Evolutionary conservation across 495 filamentous ascomycete species (phyloP).

Genomic region (Schizothecium vesticola): DNA sequence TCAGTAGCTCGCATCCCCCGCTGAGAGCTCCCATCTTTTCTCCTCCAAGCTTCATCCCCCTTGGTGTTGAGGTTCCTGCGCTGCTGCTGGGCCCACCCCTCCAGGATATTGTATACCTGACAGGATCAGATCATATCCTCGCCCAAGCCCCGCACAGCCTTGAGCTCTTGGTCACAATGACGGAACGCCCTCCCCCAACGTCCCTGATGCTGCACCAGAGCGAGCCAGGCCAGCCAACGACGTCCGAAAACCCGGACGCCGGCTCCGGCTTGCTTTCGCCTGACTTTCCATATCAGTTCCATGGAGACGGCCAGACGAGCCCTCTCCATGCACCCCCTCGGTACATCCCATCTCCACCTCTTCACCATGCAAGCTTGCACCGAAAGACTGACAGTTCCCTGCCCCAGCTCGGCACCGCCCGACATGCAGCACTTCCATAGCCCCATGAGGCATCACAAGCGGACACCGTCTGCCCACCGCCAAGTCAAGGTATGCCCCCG

Average conservation of each 20-base stretch:
- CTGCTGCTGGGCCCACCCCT: neutral
- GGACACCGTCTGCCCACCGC: constrained; percentile 64
- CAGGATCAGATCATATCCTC: neutral
- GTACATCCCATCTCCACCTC: neutral
- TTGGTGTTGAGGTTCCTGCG: neutral
- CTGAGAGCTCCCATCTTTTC: neutral
- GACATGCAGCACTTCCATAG: constrained; percentile 47
- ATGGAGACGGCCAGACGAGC: neutral
- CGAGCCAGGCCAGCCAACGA: neutral
- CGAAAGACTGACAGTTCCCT: neutral
- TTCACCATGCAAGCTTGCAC: neutral
- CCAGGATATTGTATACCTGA: neutral
- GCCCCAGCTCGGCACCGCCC: constrained; percentile 35
- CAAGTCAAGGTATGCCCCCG: constrained; percentile 56
- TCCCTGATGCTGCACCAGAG: neutral
- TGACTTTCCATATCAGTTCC: neutral
- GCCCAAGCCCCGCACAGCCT: neutral
- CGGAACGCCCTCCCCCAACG: neutral
- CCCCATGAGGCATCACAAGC: constrained; percentile 68
- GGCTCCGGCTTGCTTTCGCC: neutral
- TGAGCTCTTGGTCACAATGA: neutral
- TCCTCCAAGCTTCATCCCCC: neutral
- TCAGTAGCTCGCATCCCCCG: neutral
- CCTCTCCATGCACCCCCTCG: neutral
- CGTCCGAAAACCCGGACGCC: neutral